Base-by-base conservation (phyloP, 2,329 filamentous ascomycete genomes). In the Diplocarpon mali region DNA sequence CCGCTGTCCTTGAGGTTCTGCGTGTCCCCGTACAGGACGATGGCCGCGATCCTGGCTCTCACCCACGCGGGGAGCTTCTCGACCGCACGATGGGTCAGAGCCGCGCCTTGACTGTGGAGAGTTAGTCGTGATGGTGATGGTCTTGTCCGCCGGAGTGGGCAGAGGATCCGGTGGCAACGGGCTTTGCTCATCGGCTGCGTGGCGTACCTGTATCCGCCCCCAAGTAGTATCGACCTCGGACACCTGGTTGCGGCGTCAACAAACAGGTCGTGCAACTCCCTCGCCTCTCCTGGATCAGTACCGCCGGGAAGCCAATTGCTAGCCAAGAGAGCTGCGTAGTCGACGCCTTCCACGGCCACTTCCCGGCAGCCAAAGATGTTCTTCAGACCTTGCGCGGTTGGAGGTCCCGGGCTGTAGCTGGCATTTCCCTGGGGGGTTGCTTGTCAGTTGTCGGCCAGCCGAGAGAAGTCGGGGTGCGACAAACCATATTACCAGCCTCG, bases 401-500 rank as follows among this genome's bases (percentile, higher is more conserved):
- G 53, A n/a, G 57, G 54, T 12, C 58, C 58, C 10, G 56, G 52
- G 12, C 7, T 38, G 7, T 3, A 31, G n/a, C 38, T n/a, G n/a
- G n/a, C n/a, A n/a, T n/a, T n/a, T n/a, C n/a, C n/a, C n/a, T n/a
- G n/a, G n/a, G n/a, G n/a, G n/a, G n/a, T n/a, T n/a, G n/a, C n/a
- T n/a, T n/a, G n/a, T n/a, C n/a, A n/a, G n/a, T n/a, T n/a, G n/a
- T n/a, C n/a, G n/a, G n/a, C n/a, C n/a, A n/a, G 20, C 20, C 20
- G 31, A 34, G 28, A 12, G 24, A 42, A 40, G 31, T n/a, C n/a
- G n/a, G 12, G n/a, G 12, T 5, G 12, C 6, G 12, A 40, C 41
- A 47, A 59, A 69, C 67, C 64, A 71, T 64, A 51, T 69, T 68
- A 8, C 67, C 68, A 11, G 54, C 45, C 47, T 70, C 68, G 12